These are phyloP conservation scores for Cucumis cinereus DNA, from an alignment of 306 rosid genomes.

Conservation along the genomic window DNA sequence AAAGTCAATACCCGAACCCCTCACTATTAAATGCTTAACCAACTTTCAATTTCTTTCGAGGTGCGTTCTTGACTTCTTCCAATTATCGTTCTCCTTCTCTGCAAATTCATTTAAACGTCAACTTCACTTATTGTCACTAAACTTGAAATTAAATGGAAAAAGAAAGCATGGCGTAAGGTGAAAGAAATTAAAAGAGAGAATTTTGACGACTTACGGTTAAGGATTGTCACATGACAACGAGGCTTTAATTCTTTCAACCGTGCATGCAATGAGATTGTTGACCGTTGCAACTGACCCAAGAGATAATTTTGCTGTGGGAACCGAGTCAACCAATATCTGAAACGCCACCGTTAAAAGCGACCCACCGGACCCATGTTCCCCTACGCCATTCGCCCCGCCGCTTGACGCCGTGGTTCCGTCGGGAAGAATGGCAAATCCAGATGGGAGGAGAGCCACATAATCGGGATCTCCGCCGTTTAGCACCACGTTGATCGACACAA, in stretches of 20 bases:
- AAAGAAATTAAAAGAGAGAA: neutral
- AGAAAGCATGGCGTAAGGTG: too few species aligned
- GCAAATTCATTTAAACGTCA: neutral
- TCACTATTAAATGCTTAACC: constrained; percentile 22
- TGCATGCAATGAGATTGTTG: constrained; percentile 81
- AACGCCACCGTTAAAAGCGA: constrained; percentile 89
- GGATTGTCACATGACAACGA: constrained; percentile 50
- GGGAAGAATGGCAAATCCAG: constrained; percentile 90
- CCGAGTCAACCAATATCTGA: constrained; percentile 90
- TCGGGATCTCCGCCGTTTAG: constrained; percentile 97
- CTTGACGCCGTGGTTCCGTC: constrained; percentile 39
- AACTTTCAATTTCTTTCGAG: constrained; percentile 20
- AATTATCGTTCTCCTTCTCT: neutral
- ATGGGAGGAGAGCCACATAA: constrained; percentile 89
- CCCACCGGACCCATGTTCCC: constrained; percentile 46
- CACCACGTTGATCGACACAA: constrained; percentile 83
- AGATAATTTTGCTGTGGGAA: constrained; percentile 84
- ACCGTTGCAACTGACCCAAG: constrained; percentile 95
- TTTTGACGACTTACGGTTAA: constrained; percentile 1
- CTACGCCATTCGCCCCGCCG: constrained; percentile 15
- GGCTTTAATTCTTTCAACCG: constrained; percentile 88
- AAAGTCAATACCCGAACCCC: constrained; percentile 99
- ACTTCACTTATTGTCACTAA: too few species aligned
- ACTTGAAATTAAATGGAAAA: too few species aligned
- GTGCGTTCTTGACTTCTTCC: constrained; percentile 99